Conservation (phyloP, 768 basidiomycete species). For the Xerocomellus chrysenteron region DNA sequence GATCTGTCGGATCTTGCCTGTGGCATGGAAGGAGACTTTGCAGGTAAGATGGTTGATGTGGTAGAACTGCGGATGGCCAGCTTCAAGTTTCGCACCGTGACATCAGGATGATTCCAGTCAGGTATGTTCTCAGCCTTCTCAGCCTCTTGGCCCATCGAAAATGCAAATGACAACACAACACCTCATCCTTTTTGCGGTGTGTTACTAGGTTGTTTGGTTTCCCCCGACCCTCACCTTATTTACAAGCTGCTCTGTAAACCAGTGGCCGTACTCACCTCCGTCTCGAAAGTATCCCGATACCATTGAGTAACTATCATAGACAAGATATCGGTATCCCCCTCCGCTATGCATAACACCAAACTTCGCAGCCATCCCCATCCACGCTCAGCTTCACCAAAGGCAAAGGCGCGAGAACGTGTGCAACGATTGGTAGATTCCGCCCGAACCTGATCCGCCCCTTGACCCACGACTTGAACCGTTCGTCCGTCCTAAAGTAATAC, state of each 20-base stretch:
- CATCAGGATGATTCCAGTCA: not conserved
- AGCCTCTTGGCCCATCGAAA: not conserved
- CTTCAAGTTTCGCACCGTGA: not conserved
- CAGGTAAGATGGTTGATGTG: not conserved
- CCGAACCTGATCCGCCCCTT: slow-evolving; percentile 32
- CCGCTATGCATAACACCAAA: slow-evolving; percentile 21
- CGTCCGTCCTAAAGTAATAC: slow-evolving; percentile 32
- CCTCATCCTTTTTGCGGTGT: not conserved
- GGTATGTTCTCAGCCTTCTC: not conserved
- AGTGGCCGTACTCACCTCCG: too few species aligned
- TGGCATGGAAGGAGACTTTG: not conserved
- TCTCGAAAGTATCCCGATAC: not conserved
- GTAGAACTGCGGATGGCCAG: not conserved
- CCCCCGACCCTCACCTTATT: not conserved
- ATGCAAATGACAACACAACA: not conserved
- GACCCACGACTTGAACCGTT: slow-evolving; percentile 36
- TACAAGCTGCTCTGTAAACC: not conserved
- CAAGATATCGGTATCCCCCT: not conserved
- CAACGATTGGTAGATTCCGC: slow-evolving; percentile 36
- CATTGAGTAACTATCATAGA: not conserved
- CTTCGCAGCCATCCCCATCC: slow-evolving; percentile 18
- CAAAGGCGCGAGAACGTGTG: slow-evolving; percentile 21
- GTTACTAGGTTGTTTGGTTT: not conserved
- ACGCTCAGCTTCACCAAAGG: slow-evolving; percentile 20
- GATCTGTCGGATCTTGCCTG: not conserved